Evolutionary conservation across 1,139 yeast species (phyloP).

Genomic region (Meyerozyma elateridarum): DNA sequence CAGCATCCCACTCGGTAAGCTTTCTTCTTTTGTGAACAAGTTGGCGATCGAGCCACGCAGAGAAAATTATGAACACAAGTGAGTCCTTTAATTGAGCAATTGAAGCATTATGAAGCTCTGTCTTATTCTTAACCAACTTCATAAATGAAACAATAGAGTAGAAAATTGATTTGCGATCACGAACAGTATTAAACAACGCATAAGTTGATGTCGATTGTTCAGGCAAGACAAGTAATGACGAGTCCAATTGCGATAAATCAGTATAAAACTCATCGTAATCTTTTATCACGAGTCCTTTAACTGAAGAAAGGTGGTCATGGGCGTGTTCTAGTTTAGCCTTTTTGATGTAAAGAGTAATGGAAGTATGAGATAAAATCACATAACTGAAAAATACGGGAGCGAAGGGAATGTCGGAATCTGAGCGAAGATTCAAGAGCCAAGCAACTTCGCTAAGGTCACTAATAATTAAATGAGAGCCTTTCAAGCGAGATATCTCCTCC

Average conservation of each 20-base stretch:
- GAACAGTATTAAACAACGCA: conserved; percentile 21
- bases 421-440: conserved; percentile 49
- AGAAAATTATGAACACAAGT: conserved; percentile 34
- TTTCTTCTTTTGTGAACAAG: conserved; percentile 21
- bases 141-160: conserved; percentile 33
- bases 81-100: conserved; percentile 44
- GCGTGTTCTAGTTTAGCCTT: conserved; percentile 23
- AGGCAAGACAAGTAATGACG: conserved; percentile 29
- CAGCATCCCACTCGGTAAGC: conserved; percentile 40
- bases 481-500: conserved; percentile 16
- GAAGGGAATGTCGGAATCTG: conserved; percentile 41
- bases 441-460: conserved; percentile 51
- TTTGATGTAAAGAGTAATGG: conserved; percentile 35
- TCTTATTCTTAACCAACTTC: conserved; percentile 34
- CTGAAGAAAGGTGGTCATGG: conserved; percentile 22
- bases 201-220: conserved; percentile 25
- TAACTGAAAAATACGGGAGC: conserved; percentile 51
- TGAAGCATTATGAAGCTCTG: conserved; percentile 35
- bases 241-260: conserved; percentile 23
- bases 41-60: conserved; percentile 40
- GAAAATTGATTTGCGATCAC: conserved; percentile 13
- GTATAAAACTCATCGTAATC: conserved; percentile 27
- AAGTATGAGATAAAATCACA: conserved; percentile 28
- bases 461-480: conserved; percentile 30
- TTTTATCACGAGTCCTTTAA: conserved; percentile 27